Percentiles rank a stretch among this genome's conserved stretches.
phyloP scores from a whole-genome alignment of 176 grass and related monocot genomes.

The Carex cristatella region DNA sequence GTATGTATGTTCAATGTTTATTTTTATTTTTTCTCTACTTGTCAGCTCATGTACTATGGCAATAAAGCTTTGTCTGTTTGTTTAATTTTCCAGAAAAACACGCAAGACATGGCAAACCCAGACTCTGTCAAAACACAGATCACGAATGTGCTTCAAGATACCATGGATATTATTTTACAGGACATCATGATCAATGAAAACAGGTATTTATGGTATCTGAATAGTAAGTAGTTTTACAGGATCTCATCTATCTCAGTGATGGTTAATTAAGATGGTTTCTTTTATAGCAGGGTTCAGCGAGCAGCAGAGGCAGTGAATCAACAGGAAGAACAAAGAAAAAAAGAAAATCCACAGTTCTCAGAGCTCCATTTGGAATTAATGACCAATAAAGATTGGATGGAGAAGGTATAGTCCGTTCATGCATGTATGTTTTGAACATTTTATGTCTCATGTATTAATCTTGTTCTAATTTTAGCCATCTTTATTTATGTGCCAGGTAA shows the following conservation, averaged over 20 bases:
- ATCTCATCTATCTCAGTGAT: neutral
- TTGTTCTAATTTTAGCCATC: neutral
- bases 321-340: slow-evolving; percentile 3
- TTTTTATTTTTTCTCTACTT: neutral
- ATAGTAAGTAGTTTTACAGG: neutral
- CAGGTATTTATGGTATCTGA: slow-evolving; percentile 29
- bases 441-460: neutral
- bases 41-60: neutral
- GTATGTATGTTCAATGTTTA: slow-evolving; percentile 50
- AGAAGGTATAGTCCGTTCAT: slow-evolving; percentile 46
- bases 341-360: slow-evolving; percentile 41
- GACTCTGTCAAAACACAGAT: slow-evolving; percentile 54
- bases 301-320: neutral
- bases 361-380: slow-evolving; percentile 46
- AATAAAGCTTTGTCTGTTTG: neutral
- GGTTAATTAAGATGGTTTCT: neutral
- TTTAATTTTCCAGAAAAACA: slow-evolving; percentile 36
- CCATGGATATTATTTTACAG: slow-evolving; percentile 87
- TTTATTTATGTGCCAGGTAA: slow-evolving; percentile 35
- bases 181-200: slow-evolving; percentile 60
- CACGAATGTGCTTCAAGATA: slow-evolving; percentile 85
- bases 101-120: slow-evolving; percentile 27
- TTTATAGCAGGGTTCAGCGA: slow-evolving; percentile 9
- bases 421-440: slow-evolving; percentile 18
- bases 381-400: slow-evolving; percentile 36